These are phyloP conservation scores for Hansenula lynferdii DNA, from an alignment of 1,139 yeast genomes.

Conservation along the genomic window DNA sequence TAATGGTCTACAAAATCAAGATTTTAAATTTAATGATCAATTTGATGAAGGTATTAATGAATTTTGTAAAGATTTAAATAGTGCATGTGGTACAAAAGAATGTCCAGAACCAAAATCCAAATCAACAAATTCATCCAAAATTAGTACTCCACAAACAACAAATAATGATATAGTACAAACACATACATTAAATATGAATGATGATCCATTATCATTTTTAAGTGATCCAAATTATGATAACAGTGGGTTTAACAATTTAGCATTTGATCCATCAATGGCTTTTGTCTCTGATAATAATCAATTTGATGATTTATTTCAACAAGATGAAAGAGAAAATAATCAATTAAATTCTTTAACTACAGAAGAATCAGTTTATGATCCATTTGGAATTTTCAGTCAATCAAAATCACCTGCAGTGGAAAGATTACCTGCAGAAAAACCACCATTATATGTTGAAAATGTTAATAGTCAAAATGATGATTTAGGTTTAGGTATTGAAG, in stretches of 20 bases:
- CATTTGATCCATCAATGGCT: constrained; percentile 49
- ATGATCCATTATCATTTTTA: constrained; percentile 39
- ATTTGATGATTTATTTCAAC: not conserved
- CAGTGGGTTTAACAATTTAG: constrained; percentile 29
- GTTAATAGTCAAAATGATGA: no score
- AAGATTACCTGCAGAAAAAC: no score
- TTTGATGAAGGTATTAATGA: constrained; percentile 47
- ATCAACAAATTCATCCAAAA: constrained; percentile 8
- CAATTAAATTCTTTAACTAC: constrained; percentile 28
- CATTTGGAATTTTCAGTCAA: constrained; percentile 32
- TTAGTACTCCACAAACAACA: constrained; percentile 1
- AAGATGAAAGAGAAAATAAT: constrained; percentile 4
- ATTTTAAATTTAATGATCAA: constrained; percentile 34
- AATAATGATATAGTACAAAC: not conserved
- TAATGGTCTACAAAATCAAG: constrained; percentile 9
- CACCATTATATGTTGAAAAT: no score
- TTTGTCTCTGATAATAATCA: constrained; percentile 24
- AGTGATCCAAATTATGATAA: constrained; percentile 37
- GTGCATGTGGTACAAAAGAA: constrained; percentile 80
- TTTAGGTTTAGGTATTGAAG: constrained; percentile 5
- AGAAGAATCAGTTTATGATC: constrained; percentile 70
- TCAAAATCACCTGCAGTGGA: constrained; percentile 9
- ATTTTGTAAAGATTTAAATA: constrained; percentile 69
- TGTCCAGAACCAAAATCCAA: constrained; percentile 54
- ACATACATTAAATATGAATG: not conserved